Percentiles rank a stretch among this genome's conserved stretches.
phyloP scores from a whole-genome alignment of 2,329 filamentous ascomycete species.

The Cercospora berteroae region DNA sequence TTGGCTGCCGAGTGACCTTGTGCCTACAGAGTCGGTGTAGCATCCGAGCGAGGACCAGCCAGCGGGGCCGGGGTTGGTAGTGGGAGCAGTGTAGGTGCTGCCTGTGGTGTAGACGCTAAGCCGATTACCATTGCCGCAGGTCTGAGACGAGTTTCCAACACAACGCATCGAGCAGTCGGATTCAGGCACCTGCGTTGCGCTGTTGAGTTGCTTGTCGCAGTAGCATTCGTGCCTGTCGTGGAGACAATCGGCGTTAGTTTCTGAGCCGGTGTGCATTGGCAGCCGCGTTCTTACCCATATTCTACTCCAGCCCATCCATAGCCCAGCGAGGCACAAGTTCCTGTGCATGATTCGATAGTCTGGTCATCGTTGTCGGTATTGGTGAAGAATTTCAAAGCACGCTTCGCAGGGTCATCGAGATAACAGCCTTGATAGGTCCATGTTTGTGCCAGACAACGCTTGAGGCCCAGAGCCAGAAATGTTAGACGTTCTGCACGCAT shows the following conservation, averaged over 20 bases:
- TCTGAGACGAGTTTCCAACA: constrained; percentile 16
- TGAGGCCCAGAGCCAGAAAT: not conserved
- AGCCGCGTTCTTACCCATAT: not conserved
- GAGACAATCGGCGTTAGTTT: not conserved
- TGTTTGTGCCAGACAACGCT: not conserved
- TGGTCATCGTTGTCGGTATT: constrained; percentile 5
- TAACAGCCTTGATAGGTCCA: constrained; percentile 19
- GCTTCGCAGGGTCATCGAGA: constrained; percentile 12
- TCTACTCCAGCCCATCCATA: constrained; percentile 12
- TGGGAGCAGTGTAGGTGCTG: constrained; percentile 2
- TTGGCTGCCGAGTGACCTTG: constrained; percentile 21
- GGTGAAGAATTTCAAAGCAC: constrained; percentile 4
- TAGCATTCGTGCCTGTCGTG: constrained; percentile 7
- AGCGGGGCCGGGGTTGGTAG: constrained; percentile 19
- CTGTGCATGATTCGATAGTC: constrained; percentile 14
- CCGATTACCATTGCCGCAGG: constrained; percentile 18
- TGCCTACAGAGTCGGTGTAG: constrained; percentile 28
- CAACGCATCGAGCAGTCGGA: constrained; percentile 22
- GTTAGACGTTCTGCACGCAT: not conserved
- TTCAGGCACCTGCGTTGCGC: constrained; percentile 11
- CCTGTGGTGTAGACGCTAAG: constrained; percentile 20
- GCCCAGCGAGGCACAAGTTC: constrained; percentile 10
- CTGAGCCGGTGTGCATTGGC: not conserved
- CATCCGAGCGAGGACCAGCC: constrained; percentile 31
- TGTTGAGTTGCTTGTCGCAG: constrained; percentile 6